Percentiles rank a stretch among this genome's conserved stretches.
These are phyloP conservation scores for Aspergillus sp. DNA, from an alignment of 2,329 filamentous ascomycete species.

Conservation along the genomic window DNA sequence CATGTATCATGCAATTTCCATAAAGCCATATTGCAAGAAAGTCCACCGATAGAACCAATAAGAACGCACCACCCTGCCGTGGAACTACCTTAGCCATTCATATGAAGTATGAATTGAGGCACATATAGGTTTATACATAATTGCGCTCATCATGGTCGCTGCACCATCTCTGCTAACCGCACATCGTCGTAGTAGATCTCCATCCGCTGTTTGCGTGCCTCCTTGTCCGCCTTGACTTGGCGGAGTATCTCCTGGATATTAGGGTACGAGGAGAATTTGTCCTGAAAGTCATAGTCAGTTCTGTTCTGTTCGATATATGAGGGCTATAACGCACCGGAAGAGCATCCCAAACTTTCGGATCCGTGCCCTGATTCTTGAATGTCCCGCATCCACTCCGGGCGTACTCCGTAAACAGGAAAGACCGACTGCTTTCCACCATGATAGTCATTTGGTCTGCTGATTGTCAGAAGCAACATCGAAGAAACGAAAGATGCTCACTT, in stretches of 20 bases:
- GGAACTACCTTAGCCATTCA: too few species aligned
- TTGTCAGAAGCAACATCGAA: not conserved
- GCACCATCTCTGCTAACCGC: slow-evolving; percentile 13
- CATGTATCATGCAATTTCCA: too few species aligned
- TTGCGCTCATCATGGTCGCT: not conserved
- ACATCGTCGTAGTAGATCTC: slow-evolving; percentile 25
- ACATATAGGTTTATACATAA: too few species aligned
- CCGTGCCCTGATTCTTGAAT: slow-evolving; percentile 27
- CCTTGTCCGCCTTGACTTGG: slow-evolving; percentile 24
- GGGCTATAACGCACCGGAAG: slow-evolving; percentile 20
- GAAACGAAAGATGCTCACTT: slow-evolving; percentile 4
- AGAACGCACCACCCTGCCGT: too few species aligned
- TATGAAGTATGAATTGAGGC: too few species aligned
- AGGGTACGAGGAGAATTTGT: slow-evolving; percentile 29
- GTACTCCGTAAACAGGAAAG: slow-evolving; percentile 29
- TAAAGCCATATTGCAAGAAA: too few species aligned
- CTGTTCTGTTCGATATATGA: not conserved
- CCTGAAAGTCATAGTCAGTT: slow-evolving; percentile 10
- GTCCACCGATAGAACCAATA: too few species aligned
- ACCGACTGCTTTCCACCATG: slow-evolving; percentile 29
- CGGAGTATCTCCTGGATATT: slow-evolving; percentile 26
- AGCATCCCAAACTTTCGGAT: slow-evolving; percentile 27
- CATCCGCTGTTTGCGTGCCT: slow-evolving; percentile 16
- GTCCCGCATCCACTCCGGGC: slow-evolving; percentile 24
- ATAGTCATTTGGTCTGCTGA: slow-evolving; percentile 30